A percentile compares a stretch with the other conserved stretches of the same genome.
phyloP scores from a whole-genome alignment of 495 filamentous ascomycete species.

The Xylaria telfairii region DNA sequence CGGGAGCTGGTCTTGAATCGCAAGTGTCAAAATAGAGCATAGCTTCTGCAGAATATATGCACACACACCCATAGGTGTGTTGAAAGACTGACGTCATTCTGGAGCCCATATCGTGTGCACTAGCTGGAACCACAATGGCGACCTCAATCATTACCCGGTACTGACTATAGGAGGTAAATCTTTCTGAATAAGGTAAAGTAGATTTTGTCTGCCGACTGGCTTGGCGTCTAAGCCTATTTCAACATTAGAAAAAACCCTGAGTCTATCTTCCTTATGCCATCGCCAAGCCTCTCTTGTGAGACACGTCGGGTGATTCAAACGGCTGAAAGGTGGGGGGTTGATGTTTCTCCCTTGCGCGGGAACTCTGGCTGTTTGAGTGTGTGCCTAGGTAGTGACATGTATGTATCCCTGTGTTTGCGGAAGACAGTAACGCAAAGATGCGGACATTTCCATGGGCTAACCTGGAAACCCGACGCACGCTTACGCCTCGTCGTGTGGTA shows the following conservation, averaged over 20 bases:
- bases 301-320: background rate
- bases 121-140: background rate
- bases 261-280: background rate
- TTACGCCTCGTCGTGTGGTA: background rate
- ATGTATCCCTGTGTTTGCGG: background rate
- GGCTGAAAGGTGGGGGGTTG: background rate
- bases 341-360: background rate
- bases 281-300: background rate
- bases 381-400: background rate
- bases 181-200: background rate
- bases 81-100: conserved; percentile 18
- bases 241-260: background rate
- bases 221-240: background rate
- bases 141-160: background rate
- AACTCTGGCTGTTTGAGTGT: background rate
- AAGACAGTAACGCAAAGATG: background rate
- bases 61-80: background rate
- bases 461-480: background rate
- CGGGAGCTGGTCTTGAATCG: background rate
- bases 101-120: background rate
- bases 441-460: background rate
- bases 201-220: background rate
- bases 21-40: background rate
- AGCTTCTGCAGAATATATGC: background rate
- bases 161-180: background rate